These are phyloP conservation scores for Coemansia sp. DNA, from an alignment of 192 early-diverging fungal species.

Conservation along the genomic window DNA sequence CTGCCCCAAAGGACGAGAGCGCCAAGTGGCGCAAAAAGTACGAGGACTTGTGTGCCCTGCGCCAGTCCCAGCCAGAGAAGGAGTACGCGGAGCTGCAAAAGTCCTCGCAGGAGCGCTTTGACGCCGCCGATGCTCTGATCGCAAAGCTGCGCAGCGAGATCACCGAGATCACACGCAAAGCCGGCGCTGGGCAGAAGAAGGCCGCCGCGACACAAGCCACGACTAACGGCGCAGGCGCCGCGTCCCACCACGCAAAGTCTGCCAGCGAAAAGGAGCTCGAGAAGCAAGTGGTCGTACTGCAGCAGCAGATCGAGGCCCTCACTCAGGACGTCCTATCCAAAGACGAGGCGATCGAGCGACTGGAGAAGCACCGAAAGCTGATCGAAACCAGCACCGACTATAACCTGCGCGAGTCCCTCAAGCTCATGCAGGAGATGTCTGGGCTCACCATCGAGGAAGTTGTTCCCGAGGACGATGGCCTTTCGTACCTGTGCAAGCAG, in stretches of 20 bases:
- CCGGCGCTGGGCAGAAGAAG: constrained; percentile 10
- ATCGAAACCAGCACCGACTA: constrained; percentile 50
- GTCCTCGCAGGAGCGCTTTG: constrained; percentile 40
- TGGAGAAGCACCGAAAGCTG: constrained; percentile 48
- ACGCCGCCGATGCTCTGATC: constrained; percentile 38
- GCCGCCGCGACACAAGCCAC: background rate
- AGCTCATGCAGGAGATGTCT: constrained; percentile 41
- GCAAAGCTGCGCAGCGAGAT: constrained; percentile 38
- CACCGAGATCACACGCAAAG: constrained; percentile 14
- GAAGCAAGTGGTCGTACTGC: constrained; percentile 28
- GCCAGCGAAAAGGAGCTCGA: constrained; percentile 42
- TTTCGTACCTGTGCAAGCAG: constrained; percentile 50
- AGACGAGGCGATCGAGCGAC: constrained; percentile 38
- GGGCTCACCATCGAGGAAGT: constrained; percentile 43
- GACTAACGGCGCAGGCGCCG: constrained; percentile 1
- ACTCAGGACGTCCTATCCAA: constrained; percentile 47
- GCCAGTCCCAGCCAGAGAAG: constrained; percentile 41
- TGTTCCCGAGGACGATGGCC: constrained; percentile 48
- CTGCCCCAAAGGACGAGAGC: constrained; percentile 9
- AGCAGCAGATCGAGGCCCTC: constrained; percentile 39
- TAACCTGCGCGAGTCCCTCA: constrained; percentile 48
- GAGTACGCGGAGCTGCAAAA: constrained; percentile 34
- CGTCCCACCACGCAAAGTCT: background rate
- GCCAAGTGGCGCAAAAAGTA: constrained; percentile 50
- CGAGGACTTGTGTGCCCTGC: constrained; percentile 41